Conservation (phyloP, 495 filamentous ascomycete species). For the Neurospora terricola region DNA sequence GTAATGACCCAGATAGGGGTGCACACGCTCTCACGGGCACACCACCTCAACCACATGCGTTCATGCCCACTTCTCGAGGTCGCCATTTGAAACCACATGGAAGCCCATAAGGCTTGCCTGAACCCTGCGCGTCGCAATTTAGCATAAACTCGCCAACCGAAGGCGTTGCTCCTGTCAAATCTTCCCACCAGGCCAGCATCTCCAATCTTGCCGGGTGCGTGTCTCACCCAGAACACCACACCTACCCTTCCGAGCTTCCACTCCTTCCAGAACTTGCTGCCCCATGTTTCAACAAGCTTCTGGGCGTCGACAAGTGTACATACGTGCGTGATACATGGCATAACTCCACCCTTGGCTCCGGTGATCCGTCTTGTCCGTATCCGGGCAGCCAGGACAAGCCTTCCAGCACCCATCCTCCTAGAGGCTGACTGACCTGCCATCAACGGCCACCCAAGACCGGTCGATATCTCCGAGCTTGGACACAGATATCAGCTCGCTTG, state of each 20-base stretch:
- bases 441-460: neutral
- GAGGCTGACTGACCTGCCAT: neutral
- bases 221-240: neutral
- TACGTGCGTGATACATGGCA: neutral
- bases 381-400: neutral
- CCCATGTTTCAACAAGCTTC: neutral
- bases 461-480: neutral
- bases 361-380: neutral
- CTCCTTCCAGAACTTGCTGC: neutral
- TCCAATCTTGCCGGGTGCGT: neutral
- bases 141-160: constrained; percentile 25
- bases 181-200: neutral
- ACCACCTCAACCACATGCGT: neutral
- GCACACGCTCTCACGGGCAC: neutral
- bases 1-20: neutral
- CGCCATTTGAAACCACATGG: neutral
- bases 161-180: constrained; percentile 18
- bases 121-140: constrained; percentile 15
- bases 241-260: neutral
- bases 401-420: neutral
- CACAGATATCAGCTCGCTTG: neutral
- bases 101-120: constrained; percentile 10
- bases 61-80: neutral
- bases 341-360: neutral
- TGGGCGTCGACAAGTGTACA: neutral